Base-by-base conservation (phyloP, 192 early-diverging fungal species). In the Coemansia furcata region DNA sequence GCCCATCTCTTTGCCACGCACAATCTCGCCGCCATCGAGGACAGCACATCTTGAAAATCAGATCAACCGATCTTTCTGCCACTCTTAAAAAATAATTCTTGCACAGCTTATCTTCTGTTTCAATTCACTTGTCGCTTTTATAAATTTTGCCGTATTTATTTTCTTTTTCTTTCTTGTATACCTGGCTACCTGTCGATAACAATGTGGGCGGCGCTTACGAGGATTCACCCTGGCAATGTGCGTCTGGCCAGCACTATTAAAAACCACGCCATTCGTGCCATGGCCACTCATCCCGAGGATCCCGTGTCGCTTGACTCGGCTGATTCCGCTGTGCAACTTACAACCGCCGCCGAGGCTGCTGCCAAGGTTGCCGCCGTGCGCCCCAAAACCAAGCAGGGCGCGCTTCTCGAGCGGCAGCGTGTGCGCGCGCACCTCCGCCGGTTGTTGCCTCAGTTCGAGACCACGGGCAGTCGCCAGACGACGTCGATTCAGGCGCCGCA, bases 1-100 rank as follows among this genome's bases (percentile, higher is more conserved):
- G 73, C 73, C 1, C 78, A 81, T 23, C 9, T 69, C 29, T 76
- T 81, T 61, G 77, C 73, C 46, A 72, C 73, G 35, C 49, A 60
- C 37, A 65, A 63, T 38, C 46, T 73, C 38, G 44, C 11, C 7
- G 33, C 49, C 6, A 63, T 63, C 12, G 61, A 73, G 3, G 14
- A 62, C 29, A 23, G 44, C n/a, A 17, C 26, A 33, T 17, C 52
- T 6, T 57, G 54, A 50, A 26, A 26, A 4, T 2, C 21, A 8
- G 47, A 57, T 57, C 30, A 32, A 4, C 6, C n/a, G 54, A 57
- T 57, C n/a, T 54, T 14, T 6, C 3, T 8, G 0, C n/a, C 6
- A 6, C 40, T 43, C 15, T 8, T 21, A 47, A 49, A 47, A 49
- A 49, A 21, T 12, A 21, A 49, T 49, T 2, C 21, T 49, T 44